Conservation (phyloP, 1,284 basidiomycete genomes). For the Rhodotorula sp. region DNA sequence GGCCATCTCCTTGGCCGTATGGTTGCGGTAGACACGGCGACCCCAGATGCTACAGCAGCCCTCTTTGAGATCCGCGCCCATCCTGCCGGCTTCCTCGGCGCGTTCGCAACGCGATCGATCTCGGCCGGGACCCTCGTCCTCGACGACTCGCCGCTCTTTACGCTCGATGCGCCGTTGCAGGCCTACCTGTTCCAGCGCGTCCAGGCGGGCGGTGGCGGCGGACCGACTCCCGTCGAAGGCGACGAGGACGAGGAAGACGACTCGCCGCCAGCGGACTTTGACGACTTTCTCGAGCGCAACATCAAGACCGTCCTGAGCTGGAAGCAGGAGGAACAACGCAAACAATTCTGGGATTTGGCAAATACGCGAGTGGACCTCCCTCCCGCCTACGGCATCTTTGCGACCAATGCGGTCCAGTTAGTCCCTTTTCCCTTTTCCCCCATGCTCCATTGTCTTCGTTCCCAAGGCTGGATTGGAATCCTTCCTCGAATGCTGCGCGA, state of each 20-base stretch:
- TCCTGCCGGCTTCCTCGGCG: conserved; percentile 36
- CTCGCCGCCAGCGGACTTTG: conserved; percentile 13
- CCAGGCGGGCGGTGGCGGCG: conserved; percentile 11
- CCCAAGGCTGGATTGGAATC: too few species aligned
- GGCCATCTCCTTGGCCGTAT: too few species aligned
- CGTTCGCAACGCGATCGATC: conserved; percentile 29
- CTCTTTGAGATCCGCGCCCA: conserved; percentile 28
- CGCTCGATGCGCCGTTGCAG: conserved; percentile 35
- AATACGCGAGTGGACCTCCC: conserved; percentile 40
- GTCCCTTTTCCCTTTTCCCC: not conserved
- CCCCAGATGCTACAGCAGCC: not conserved
- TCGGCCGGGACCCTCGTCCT: conserved; percentile 34
- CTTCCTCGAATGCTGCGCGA: too few species aligned
- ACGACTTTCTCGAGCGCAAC: conserved; percentile 29
- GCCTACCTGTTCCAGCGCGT: conserved; percentile 31
- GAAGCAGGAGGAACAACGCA: conserved; percentile 24
- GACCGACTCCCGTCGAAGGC: conserved; percentile 32
- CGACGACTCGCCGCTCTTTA: conserved; percentile 40
- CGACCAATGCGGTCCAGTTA: conserved; percentile 42
- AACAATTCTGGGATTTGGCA: conserved; percentile 33
- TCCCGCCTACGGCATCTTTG: conserved; percentile 37
- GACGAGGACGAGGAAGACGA: conserved; percentile 29
- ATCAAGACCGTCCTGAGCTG: conserved; percentile 21
- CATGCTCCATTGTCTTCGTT: not conserved
- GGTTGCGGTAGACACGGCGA: not conserved